phyloP scores from a whole-genome alignment of 768 basidiomycete species.

The Auricularia heimuer region DNA sequence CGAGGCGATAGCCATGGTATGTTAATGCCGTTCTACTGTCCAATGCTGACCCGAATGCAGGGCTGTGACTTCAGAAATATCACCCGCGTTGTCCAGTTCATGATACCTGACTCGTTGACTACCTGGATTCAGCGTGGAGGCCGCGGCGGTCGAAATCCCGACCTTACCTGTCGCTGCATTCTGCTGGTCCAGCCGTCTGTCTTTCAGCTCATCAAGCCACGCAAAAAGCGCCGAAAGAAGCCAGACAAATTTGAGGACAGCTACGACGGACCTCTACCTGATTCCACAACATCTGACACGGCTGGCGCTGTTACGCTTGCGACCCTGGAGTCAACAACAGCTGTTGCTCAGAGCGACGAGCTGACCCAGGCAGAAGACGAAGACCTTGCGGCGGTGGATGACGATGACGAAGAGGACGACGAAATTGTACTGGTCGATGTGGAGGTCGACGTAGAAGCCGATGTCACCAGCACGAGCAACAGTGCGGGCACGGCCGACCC shows the following conservation, averaged over 20 bases:
- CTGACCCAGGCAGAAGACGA: not conserved
- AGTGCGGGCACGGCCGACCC: not conserved
- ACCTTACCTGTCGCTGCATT: not conserved
- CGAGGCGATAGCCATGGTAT: not conserved
- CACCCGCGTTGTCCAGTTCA: conserved; percentile 31
- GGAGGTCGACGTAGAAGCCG: not conserved
- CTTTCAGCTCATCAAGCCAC: not conserved
- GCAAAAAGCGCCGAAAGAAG: not conserved
- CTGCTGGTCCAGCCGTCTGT: not conserved
- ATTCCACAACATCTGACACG: not conserved
- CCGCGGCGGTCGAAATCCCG: conserved; percentile 18
- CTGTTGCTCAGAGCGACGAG: not conserved
- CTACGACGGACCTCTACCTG: not conserved
- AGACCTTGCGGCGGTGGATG: not conserved
- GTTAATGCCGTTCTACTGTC: not conserved
- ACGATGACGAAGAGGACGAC: not conserved
- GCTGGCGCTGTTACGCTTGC: not conserved
- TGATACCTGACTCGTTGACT: conserved; percentile 20
- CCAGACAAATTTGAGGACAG: not conserved
- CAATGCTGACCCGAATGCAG: conserved; percentile 9
- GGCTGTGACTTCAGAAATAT: conserved; percentile 29
- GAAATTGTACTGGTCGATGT: not conserved
- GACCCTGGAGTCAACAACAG: not conserved
- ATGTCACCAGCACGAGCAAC: not conserved
- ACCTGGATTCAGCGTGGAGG: conserved; percentile 26